Base-by-base conservation (phyloP, 345 rosid genomes). In the Hypericum androsaemum region DNA sequence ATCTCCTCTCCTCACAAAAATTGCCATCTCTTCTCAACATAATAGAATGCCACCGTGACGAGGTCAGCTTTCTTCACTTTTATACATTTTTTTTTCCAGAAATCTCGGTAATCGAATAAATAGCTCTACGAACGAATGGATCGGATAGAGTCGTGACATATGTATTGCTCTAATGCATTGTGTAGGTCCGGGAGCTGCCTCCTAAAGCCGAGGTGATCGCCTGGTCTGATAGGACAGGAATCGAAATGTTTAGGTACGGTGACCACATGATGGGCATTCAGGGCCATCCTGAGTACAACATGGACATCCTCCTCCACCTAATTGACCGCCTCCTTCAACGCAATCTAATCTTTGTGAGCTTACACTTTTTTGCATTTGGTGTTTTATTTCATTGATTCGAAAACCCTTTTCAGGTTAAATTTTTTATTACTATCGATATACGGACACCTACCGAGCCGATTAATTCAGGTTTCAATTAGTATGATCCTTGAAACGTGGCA, bases 251-350 rank as follows among this genome's bases (percentile, higher is more conserved):
- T 47, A 57, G 17, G 49, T 81, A 51, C 51, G 86, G 82, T 14
- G 74, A 81, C 32, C 83, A 84, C 62, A 64, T 81, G 37, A 65
- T 84, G 94, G 94, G 94, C 10, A 75, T 84, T 41, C 94, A 84
- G 58, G 94, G 94, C 22, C 94, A 84, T 61, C 94, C 88, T 0
- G 86, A 84, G 61, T 79, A 79, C 71, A 75, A 62, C 35, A 67
- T 41, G 12, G 88, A 81, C 77, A 81, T 84, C n/a, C 78, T 84
- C 32, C 32, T 22, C 32, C 32, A 22, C 32, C 32, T 22, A 22
- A 4, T 22, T 22, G 32, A 22, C 4, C 80, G 78, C 1, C 82
- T 77, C 53, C 59, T 56, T 8, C 65, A 61, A 12, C 66, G 63
- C 12, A 13, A 60, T 14, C 46, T 64, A 5, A 77, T 84, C 13